phyloP scores from a whole-genome alignment of 2,329 filamentous ascomycete genomes.

The Fusarium udum region DNA sequence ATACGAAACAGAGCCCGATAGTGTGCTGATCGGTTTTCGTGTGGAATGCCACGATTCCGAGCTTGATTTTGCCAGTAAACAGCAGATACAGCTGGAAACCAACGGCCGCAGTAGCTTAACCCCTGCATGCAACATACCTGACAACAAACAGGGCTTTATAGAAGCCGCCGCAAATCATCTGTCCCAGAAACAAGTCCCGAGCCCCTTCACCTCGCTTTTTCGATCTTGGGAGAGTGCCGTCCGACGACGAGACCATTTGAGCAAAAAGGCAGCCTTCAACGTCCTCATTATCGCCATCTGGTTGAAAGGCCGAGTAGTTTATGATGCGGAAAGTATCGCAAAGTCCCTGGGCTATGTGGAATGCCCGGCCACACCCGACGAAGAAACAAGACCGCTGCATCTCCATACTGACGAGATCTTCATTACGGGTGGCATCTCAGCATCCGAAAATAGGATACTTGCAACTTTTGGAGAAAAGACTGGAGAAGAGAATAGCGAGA shows the following conservation, averaged over 20 bases:
- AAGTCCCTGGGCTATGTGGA: neutral
- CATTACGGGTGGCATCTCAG: neutral
- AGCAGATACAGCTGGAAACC: neutral
- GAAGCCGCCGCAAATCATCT: neutral
- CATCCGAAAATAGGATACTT: neutral
- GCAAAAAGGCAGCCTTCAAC: fast-evolving
- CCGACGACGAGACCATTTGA: neutral
- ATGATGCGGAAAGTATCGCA: neutral
- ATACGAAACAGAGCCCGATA: neutral
- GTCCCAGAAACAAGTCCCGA: neutral
- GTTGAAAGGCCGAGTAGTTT: neutral
- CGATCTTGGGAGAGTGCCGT: neutral
- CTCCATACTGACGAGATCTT: neutral
- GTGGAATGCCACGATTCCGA: neutral
- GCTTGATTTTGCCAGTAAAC: fast-evolving
- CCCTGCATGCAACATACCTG: neutral
- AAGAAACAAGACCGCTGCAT: neutral
- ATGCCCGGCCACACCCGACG: neutral
- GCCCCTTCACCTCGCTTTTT: neutral
- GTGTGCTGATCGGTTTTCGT: neutral
- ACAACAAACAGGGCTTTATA: too few relatives aligned
- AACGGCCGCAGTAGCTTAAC: neutral
- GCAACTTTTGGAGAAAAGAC: neutral
- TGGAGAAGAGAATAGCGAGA: neutral
- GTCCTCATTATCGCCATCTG: neutral